Base-by-base conservation (phyloP, 2,329 filamentous ascomycete species). In the Fusarium caatingaense region DNA sequence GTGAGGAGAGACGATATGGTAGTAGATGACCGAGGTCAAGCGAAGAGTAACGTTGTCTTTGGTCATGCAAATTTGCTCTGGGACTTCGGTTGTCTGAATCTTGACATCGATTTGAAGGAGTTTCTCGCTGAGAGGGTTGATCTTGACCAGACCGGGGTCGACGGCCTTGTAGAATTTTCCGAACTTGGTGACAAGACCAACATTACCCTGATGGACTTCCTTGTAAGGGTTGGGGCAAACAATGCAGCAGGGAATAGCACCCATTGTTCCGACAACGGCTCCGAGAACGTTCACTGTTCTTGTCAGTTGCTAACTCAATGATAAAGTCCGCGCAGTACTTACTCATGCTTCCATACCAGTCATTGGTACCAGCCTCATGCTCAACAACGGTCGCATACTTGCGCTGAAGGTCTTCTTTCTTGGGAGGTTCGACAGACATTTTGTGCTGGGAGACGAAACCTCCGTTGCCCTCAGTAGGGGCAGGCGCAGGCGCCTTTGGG, bases 31-130 rank as follows among this genome's bases (percentile, higher is more conserved):
- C 8, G 93, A 97, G 49, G 94, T 98, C 73, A 99, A 87, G 76
- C 94, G 91, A 44, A 99, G 87, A 47, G 93, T 97, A 69, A 98
- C 96, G 77, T 99, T 99, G 86, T 99, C 96, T 85, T 98, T 98
- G 80, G 96, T 99, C 94, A 99, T 99, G 86, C 96, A 98, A 68
- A 95, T 90, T 83, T 99, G 96, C 82, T 94, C 90, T 20, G 95
- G 95, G 25, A 99, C 96, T 85, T 99, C 92, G 80, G 97, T 93
- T 72, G 97, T 98, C 84, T 99, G 96, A 75, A 98, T 98, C 89
- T 98, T 99, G 83, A 99, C 96, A 80, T 99, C 96, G 78, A 99
- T 92, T 76, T 97, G 93, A 73, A 93, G 91, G 44, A 99, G 87
- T 62, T 87, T 89, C 85, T 99, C 96, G 76, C 92, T 95, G 57